Percentiles rank a stretch among this genome's conserved stretches.
Conservation (phyloP, 1,284 basidiomycete species). For the Ceratobasidium sp. region DNA sequence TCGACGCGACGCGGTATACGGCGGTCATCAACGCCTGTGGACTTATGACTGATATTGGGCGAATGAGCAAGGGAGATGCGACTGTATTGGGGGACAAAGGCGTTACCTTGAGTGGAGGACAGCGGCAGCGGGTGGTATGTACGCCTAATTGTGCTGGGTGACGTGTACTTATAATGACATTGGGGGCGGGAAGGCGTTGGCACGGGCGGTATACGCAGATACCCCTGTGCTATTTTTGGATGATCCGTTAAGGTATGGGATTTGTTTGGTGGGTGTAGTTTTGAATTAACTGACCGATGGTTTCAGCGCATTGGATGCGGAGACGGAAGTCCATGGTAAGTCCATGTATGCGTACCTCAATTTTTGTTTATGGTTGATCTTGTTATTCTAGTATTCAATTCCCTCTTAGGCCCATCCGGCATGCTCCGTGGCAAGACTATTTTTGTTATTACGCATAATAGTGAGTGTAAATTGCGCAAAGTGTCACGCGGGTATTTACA, state of each 20-base stretch:
- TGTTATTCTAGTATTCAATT: slow-evolving; percentile 41
- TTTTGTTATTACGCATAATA: slow-evolving; percentile 46
- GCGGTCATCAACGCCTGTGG: slow-evolving; percentile 52
- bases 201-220: slow-evolving; percentile 47
- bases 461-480: neutral
- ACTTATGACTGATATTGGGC: slow-evolving; percentile 45
- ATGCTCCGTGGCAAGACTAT: slow-evolving; percentile 41
- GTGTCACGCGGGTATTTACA: neutral
- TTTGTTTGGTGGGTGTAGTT: too few species aligned
- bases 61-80: slow-evolving; percentile 46
- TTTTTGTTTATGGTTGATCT: too few species aligned
- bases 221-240: slow-evolving; percentile 45
- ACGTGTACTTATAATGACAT: neutral
- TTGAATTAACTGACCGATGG: neutral
- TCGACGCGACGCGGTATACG: slow-evolving; percentile 51
- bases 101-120: slow-evolving; percentile 52
- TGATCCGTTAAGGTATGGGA: slow-evolving; percentile 45
- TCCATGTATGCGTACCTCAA: neutral
- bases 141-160: too few species aligned
- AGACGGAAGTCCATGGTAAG: slow-evolving; percentile 22
- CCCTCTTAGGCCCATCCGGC: slow-evolving; percentile 44
- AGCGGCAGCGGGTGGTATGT: slow-evolving; percentile 52
- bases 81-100: slow-evolving; percentile 51
- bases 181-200: slow-evolving; percentile 38
- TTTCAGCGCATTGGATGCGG: slow-evolving; percentile 21